Conservation (phyloP, 1,284 basidiomycete genomes). For the Sporisorium sorghi region DNA sequence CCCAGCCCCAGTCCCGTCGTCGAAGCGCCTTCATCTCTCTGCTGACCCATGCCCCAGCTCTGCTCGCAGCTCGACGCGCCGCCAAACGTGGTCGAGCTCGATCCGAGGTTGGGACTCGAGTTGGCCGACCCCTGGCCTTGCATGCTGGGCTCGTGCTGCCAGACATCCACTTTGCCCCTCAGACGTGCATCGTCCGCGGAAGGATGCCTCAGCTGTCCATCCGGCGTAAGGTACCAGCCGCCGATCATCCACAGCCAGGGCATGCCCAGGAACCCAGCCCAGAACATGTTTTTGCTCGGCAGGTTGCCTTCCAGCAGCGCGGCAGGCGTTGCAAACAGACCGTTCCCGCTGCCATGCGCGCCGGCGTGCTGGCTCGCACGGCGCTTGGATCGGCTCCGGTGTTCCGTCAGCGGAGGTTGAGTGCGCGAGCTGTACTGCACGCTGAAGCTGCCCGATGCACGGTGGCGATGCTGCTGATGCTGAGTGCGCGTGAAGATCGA, state of each 20-base stretch:
- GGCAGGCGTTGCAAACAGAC: slow-evolving; percentile 26
- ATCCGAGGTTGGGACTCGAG: slow-evolving; percentile 21
- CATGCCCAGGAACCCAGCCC: slow-evolving; percentile 62
- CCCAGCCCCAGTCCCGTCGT: slow-evolving; percentile 15
- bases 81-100: slow-evolving; percentile 12
- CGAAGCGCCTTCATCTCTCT: neutral
- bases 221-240: slow-evolving; percentile 52
- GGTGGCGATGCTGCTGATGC: slow-evolving; percentile 23
- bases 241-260: slow-evolving; percentile 65
- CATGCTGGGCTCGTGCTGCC: slow-evolving; percentile 55
- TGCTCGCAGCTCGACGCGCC: slow-evolving; percentile 17
- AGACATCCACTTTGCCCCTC: slow-evolving; percentile 39
- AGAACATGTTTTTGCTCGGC: slow-evolving; percentile 58
- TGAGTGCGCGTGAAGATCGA: slow-evolving; percentile 43
- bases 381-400: slow-evolving; percentile 20
- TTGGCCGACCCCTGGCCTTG: slow-evolving; percentile 12
- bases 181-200: slow-evolving; percentile 21
- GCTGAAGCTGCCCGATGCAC: slow-evolving; percentile 25
- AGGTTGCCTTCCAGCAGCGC: slow-evolving; percentile 34
- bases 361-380: slow-evolving; percentile 7
- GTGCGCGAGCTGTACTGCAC: slow-evolving; percentile 17
- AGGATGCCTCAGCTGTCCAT: slow-evolving; percentile 39
- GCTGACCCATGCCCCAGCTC: slow-evolving; percentile 10
- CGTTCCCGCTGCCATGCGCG: neutral
- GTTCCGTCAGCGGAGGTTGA: slow-evolving; percentile 9